Conservation (phyloP, 2,329 filamentous ascomycete species). For the Hymenoscyphus infarciens region DNA sequence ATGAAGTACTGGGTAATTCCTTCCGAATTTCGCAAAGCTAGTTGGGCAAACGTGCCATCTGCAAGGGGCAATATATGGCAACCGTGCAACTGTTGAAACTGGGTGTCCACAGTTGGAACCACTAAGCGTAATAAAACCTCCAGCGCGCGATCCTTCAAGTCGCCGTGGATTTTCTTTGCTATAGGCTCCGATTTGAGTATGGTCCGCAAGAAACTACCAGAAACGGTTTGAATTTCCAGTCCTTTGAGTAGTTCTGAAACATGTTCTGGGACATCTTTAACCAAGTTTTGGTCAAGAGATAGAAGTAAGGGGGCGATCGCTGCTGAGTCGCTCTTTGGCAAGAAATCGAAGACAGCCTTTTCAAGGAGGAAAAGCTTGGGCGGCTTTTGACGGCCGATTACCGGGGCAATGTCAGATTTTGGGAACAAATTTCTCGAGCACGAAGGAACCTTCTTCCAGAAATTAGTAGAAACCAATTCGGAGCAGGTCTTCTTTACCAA, state of each 20-base stretch:
- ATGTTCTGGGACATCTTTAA: constrained; percentile 17
- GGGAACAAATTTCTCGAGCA: constrained; percentile 24
- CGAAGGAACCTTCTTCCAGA: constrained; percentile 25
- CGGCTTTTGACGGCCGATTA: constrained; percentile 2
- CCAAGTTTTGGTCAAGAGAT: constrained; percentile 18
- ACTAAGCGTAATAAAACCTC: constrained; percentile 12
- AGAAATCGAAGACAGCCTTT: constrained; percentile 28
- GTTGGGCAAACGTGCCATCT: constrained; percentile 23
- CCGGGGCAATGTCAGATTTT: constrained; percentile 10
- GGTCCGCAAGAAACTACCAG: constrained; percentile 17
- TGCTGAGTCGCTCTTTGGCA: constrained; percentile 14
- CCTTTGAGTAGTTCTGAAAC: constrained; percentile 16
- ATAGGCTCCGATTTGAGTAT: constrained; percentile 21
- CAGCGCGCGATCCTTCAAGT: constrained; percentile 16
- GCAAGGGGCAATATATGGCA: constrained; percentile 31
- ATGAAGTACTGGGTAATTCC: constrained; percentile 17
- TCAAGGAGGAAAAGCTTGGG: constrained; percentile 15
- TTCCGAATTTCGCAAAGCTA: neutral
- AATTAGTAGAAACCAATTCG: constrained; percentile 18
- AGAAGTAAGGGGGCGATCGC: constrained; percentile 21
- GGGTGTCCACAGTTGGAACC: constrained; percentile 14
- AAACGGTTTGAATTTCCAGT: constrained; percentile 16
- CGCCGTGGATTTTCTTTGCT: neutral
- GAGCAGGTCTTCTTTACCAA: constrained; percentile 15
- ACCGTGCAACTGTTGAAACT: constrained; percentile 23